phyloP scores from a whole-genome alignment of 2,329 filamentous ascomycete genomes.

The Phialophora verrucosa region DNA sequence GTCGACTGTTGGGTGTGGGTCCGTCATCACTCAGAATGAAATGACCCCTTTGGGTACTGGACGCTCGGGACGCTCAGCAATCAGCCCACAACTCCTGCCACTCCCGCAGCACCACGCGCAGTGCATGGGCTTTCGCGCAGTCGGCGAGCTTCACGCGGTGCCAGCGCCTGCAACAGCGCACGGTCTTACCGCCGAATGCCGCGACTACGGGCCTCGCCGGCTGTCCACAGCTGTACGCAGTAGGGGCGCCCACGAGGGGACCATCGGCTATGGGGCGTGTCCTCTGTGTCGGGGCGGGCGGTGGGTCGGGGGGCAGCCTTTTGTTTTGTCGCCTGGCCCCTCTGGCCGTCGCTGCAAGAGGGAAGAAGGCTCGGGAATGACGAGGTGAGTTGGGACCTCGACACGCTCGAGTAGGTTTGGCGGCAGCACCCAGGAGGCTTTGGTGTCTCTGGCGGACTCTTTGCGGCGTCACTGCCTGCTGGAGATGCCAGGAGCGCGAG shows the following conservation, averaged over 20 bases:
- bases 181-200: slow-evolving; percentile 17
- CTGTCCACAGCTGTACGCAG: slow-evolving; percentile 16
- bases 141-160: slow-evolving; percentile 5
- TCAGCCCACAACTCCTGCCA: slow-evolving; percentile 19
- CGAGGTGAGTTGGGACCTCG: slow-evolving; percentile 8
- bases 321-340: background rate
- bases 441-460: slow-evolving; percentile 25
- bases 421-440: slow-evolving; percentile 17
- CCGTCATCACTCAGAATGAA: slow-evolving; percentile 37
- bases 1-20: slow-evolving; percentile 31
- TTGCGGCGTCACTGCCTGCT: slow-evolving; percentile 21
- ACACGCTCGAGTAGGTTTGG: slow-evolving; percentile 22
- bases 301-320: slow-evolving; percentile 17
- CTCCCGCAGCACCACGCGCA: slow-evolving; percentile 9
- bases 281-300: slow-evolving; percentile 24
- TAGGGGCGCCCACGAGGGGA: slow-evolving; percentile 27
- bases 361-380: slow-evolving; percentile 15
- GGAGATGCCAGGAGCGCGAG: slow-evolving; percentile 21
- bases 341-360: slow-evolving; percentile 21
- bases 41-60: slow-evolving; percentile 15
- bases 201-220: slow-evolving; percentile 21
- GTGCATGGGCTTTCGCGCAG: slow-evolving; percentile 12
- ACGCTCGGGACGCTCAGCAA: slow-evolving; percentile 17
- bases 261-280: slow-evolving; percentile 22
- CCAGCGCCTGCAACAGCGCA: slow-evolving; percentile 1